Evolutionary conservation across 2,329 filamentous ascomycete genomes (phyloP), one percentile per base, ranked within the genome.

Genomic region (Sporothrix pseudoabietina): DNA sequence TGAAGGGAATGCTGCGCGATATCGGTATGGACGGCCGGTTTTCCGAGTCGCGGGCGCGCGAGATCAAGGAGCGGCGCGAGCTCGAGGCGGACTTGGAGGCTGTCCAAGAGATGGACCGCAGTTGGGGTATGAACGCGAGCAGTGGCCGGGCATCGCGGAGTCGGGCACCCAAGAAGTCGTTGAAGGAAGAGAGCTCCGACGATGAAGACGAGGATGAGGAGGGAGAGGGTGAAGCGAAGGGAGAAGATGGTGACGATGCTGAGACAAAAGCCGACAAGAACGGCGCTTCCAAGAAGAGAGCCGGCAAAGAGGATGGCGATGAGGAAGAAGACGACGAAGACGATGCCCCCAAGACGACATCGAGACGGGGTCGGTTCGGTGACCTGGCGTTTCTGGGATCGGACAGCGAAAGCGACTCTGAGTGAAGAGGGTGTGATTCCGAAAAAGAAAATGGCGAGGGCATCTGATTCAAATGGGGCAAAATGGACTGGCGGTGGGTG

Each of bases 1-100:
- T 99, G 8, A 93, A 89, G 79, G 83, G 83, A 12, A 91, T 97
- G 90, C 86, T 99, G 35, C 86, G 86, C 47, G 94, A 97, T 41
- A 85, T 90, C 4, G 96, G 95, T 47, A 98, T 98, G 92, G 90
- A 90, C 0, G 95, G 94, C 0, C 89, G 95, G 19, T 98, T 94
- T 82, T 97, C 93, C 0, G 88, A 92, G 78, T 90, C 94, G 57
- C 95, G 92, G 78, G 95, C 95, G 0, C 89, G 87, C 32, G 90
- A 93, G 81, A 98, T 98, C 80, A 96, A 94, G 80, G 95, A 97
- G 82, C 86, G 88, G 78, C 87, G 95, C 71, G 95, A 99, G 82
- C 85, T 99, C 49, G 87, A 89, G 78, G 93, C 91, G 0, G 95
- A 99, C 78, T 84, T 97, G 7, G 93, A 96, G 78, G 91, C 90